phyloP scores from a whole-genome alignment of 1,139 yeast genomes.

The Hyphopichia khmerensis region DNA sequence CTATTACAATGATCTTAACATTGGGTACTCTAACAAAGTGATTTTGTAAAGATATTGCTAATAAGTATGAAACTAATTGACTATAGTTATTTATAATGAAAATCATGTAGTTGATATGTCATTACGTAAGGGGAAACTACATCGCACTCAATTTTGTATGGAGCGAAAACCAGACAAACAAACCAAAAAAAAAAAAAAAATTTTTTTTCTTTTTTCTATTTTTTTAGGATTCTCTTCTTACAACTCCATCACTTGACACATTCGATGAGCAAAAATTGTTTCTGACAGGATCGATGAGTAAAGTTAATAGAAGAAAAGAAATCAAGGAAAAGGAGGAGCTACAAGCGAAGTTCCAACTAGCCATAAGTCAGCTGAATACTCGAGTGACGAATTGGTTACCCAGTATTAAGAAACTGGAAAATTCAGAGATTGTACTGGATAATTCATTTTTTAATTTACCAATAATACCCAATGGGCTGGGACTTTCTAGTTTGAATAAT shows the following conservation, averaged over 20 bases:
- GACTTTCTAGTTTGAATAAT: conserved; percentile 21
- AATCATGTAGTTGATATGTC: background rate
- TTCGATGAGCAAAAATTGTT: too few relatives aligned
- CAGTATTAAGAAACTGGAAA: conserved; percentile 7
- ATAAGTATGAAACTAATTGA: conserved; percentile 13
- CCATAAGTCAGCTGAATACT: conserved; percentile 35
- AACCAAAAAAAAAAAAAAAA: too few relatives aligned
- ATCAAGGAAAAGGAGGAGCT: conserved; percentile 48
- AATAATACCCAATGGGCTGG: conserved; percentile 46
- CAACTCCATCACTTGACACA: too few relatives aligned
- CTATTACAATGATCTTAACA: conserved; percentile 7
- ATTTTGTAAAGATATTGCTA: conserved; percentile 14
- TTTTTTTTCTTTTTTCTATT: too few relatives aligned
- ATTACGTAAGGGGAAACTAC: background rate
- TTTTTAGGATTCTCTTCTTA: too few relatives aligned
- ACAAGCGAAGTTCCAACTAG: conserved; percentile 48
- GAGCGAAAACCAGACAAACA: too few relatives aligned
- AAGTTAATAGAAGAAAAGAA: conserved; percentile 31
- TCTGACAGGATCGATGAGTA: background rate
- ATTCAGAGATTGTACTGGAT: too few relatives aligned
- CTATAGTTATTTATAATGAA: conserved; percentile 13
- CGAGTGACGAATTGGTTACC: conserved; percentile 46
- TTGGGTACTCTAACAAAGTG: conserved; percentile 9
- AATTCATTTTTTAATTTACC: conserved; percentile 44
- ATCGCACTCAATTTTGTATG: too few relatives aligned